Conservation (phyloP, 2,329 filamentous ascomycete genomes). For the Penicillium sp. region DNA sequence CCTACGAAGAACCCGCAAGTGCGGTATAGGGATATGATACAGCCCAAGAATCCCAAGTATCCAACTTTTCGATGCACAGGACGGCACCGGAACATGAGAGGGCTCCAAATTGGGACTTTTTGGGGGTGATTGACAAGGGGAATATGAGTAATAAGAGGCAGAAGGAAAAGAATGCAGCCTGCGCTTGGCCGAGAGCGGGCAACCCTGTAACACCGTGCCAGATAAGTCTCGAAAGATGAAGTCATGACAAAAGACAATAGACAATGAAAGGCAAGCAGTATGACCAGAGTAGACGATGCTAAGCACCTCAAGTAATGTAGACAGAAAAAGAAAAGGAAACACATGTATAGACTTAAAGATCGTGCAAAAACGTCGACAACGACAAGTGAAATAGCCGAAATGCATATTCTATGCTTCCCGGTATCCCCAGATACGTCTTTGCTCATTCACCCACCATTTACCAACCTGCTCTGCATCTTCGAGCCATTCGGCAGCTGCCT, state of each 20-base stretch:
- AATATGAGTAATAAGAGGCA: not conserved
- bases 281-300: not conserved
- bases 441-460: constrained; percentile 43
- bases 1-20: not conserved
- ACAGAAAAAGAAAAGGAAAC: not conserved
- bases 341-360: not conserved
- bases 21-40: constrained; percentile 3
- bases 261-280: not conserved
- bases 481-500: constrained; percentile 40
- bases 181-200: not conserved
- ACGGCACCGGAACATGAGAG: no score
- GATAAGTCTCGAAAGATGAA: not conserved
- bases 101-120: no score
- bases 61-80: not conserved
- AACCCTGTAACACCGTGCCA: not conserved
- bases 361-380: not conserved
- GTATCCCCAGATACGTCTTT: constrained; percentile 36
- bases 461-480: constrained; percentile 42
- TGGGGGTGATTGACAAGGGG: no score
- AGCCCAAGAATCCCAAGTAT: not conserved
- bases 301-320: not conserved
- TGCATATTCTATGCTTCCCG: constrained; percentile 23
- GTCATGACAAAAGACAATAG: not conserved
- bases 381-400: not conserved
- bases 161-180: not conserved